Conservation (phyloP, 345 rosid species). For the Corymbia maculata region DNA sequence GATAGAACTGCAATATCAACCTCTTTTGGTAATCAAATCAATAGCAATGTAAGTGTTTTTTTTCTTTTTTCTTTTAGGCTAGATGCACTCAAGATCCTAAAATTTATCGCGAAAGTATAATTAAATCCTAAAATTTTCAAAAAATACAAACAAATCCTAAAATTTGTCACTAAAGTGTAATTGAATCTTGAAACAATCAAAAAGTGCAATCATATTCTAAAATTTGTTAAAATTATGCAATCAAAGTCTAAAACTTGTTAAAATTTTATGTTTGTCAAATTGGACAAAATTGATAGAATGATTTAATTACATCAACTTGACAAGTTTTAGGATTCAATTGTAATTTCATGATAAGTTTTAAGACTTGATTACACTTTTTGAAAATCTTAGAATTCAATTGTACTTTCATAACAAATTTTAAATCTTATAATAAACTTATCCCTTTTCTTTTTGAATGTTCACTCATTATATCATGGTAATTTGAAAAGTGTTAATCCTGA, state of each 20-base stretch:
- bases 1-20: not conserved
- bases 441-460: not conserved
- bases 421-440: no score
- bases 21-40: not conserved
- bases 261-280: not conserved
- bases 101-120: no score
- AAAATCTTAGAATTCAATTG: no score
- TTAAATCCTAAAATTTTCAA: no score
- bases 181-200: no score
- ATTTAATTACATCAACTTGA: no score
- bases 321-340: rapidly evolving
- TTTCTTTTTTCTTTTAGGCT: no score
- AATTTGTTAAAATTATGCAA: not conserved
- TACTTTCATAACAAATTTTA: not conserved
- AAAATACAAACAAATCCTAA: no score
- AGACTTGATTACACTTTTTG: rapidly evolving
- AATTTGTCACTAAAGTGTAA: no score
- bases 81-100: not conserved
- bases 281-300: rapidly evolving
- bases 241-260: not conserved
- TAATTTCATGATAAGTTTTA: no score
- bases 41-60: not conserved
- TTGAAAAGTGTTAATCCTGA: not conserved
- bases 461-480: not conserved
- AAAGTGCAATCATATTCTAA: no score